A percentile compares a stretch with the other conserved stretches of the same genome.
Evolutionary conservation across 192 early-diverging fungal genomes (phyloP).

Genomic region (Coemansia sp.): DNA sequence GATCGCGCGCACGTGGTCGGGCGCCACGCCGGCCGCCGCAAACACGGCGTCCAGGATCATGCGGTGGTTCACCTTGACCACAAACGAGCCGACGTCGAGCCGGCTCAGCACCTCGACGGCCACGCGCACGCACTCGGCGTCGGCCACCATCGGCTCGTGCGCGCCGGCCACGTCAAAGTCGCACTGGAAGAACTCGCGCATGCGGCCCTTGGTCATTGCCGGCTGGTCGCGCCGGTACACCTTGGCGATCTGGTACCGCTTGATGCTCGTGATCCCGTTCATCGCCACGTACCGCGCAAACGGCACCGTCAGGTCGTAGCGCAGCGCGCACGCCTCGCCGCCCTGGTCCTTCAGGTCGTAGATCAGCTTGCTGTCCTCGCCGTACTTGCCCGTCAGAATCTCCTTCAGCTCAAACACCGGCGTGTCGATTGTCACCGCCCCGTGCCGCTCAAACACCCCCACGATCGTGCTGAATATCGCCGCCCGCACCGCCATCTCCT

Average conservation of each 20-base stretch:
- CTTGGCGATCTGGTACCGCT: constrained; percentile 97
- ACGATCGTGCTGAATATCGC: constrained; percentile 86
- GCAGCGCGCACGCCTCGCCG: constrained; percentile 89
- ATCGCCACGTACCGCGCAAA: constrained; percentile 95
- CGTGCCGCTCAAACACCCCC: constrained; percentile 89
- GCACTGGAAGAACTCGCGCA: constrained; percentile 99
- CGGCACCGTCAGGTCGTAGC: constrained; percentile 97
- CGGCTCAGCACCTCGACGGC: constrained; percentile 74
- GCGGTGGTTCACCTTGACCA: constrained; percentile 95
- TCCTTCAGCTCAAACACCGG: constrained; percentile 98
- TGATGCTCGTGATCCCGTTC: constrained; percentile 83
- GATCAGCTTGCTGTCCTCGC: constrained; percentile 98
- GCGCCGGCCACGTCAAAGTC: constrained; percentile 97
- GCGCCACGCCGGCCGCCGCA: constrained; percentile 89
- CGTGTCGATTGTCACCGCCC: constrained; percentile 97
- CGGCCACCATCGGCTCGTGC: constrained; percentile 96
- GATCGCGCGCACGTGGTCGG: constrained; percentile 81
- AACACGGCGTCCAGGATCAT: constrained; percentile 98
- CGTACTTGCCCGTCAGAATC: constrained; percentile 94
- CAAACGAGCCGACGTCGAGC: constrained; percentile 84
- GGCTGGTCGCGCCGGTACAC: constrained; percentile 98
- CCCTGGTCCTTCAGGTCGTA: constrained; percentile 98
- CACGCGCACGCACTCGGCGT: constrained; percentile 82
- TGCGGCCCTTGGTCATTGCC: constrained; percentile 96
- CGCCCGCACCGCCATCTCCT: constrained; percentile 97